These are phyloP conservation scores for Paraphoma sp. DNA, from an alignment of 2,329 filamentous ascomycete genomes.

Conservation along the genomic window DNA sequence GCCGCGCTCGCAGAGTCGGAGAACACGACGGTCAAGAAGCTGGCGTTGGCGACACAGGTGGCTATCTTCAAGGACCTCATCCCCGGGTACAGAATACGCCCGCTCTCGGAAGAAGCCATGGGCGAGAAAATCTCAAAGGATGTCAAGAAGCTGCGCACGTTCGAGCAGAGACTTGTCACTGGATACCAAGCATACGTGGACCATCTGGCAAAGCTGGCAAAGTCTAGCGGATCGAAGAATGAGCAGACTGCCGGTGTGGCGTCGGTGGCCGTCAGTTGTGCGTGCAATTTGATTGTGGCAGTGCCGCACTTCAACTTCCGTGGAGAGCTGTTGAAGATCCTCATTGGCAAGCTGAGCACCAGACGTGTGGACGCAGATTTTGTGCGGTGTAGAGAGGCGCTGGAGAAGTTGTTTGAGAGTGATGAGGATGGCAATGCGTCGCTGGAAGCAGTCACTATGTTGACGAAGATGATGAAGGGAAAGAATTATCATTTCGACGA, in stretches of 20 bases:
- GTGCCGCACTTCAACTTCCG: slow-evolving; percentile 99
- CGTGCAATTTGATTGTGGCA: slow-evolving; percentile 77
- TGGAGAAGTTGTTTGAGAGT: slow-evolving; percentile 82
- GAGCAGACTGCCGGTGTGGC: slow-evolving; percentile 59
- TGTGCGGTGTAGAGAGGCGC: slow-evolving; percentile 74
- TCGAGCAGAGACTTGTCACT: slow-evolving; percentile 84
- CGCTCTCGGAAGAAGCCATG: slow-evolving; percentile 75
- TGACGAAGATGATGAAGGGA: slow-evolving; percentile 95
- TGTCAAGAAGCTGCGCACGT: slow-evolving; percentile 79
- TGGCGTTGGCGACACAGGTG: slow-evolving; percentile 85
- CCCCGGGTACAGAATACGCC: slow-evolving; percentile 92
- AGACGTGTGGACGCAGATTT: slow-evolving; percentile 77
- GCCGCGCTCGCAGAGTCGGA: slow-evolving; percentile 74
- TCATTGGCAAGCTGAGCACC: slow-evolving; percentile 82
- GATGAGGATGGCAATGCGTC: slow-evolving; percentile 91
- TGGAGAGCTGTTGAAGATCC: slow-evolving; percentile 81
- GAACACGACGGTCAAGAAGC: slow-evolving; percentile 79
- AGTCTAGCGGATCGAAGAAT: slow-evolving; percentile 56
- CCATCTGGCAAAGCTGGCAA: slow-evolving; percentile 72
- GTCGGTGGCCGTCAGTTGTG: slow-evolving; percentile 82
- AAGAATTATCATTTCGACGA: slow-evolving; percentile 84
- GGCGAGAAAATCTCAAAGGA: slow-evolving; percentile 89
- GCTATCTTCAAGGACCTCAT: slow-evolving; percentile 96
- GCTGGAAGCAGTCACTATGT: slow-evolving; percentile 81
- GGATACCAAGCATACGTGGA: slow-evolving; percentile 87